Base-by-base conservation (phyloP, 75 land plant genomes). In the Pinus albicaulis region DNA sequence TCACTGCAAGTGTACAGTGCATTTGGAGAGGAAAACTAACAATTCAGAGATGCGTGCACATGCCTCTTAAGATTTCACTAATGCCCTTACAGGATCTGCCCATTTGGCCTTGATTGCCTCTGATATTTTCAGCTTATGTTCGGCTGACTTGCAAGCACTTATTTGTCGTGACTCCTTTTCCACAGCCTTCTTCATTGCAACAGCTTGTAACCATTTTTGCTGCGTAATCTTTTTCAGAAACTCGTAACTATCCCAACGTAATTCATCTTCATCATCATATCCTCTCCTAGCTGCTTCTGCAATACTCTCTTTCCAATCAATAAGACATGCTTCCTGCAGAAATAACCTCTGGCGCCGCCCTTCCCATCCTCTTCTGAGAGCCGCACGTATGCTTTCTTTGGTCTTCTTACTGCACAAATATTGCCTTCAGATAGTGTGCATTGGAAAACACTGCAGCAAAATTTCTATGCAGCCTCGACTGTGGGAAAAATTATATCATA, bases 51-150 rank as follows among this genome's bases (percentile, higher is more conserved):
- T 77, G 23, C 10, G 34, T 63, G 23, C 68, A 66, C 71, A 76
- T 76, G 71, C 73, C 38, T 14, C 56, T 58, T 24, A 74, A n/a
- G 19, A 57, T 58, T 25, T 72, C 20, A 57, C 60, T 58, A 57
- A 73, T 15, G 19, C 34, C 41, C 89, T 81, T 87, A 96, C 99
- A 76, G 90, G 90, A 79, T 93, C 94, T 60, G 90, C 80, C 99
- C 97, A 96, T 81, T 96, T 96, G 75, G 96, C 94, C 76, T 85
- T 80, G 76, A 95, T 91, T 75, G 99, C 89, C 13, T 81, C 87
- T 26, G 96, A 79, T 59, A 95, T 93, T 59, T 86, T 87, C 84
- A 66, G 81, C 72, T 87, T 81, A 72, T 93, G 94, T 74, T 86
- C 93, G 34, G 75, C 77, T 31, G 95, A 81, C 76, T 84, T 86